Evolutionary conservation across 495 filamentous ascomycete genomes (phyloP), one percentile per base, ranked within the genome.

Genomic region (Cercophora newfieldiana): DNA sequence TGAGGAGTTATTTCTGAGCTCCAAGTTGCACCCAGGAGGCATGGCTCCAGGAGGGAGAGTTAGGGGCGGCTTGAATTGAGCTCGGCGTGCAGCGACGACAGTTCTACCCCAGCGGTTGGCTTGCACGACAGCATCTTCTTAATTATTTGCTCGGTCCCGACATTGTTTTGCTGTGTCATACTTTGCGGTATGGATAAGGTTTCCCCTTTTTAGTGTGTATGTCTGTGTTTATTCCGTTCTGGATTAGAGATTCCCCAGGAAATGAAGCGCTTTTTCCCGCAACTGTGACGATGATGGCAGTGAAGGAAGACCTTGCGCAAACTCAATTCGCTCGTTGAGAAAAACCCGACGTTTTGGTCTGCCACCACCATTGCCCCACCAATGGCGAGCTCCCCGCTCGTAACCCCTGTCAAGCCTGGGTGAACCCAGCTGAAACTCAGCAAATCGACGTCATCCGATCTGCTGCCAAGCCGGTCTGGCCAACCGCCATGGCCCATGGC

Each of bases 1-100:
- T 89, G 88, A 68, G 78, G 57, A 79, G 79, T 49, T 85, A 82
- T 67, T 79, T 79, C 64, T 83, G 74, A 67, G 54, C 22, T n/a
- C n/a, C n/a, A n/a, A n/a, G n/a, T n/a, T n/a, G n/a, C n/a, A n/a
- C n/a, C n/a, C n/a, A n/a, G n/a, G n/a, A n/a, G n/a, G n/a, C n/a
- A n/a, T n/a, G n/a, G n/a, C n/a, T n/a, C n/a, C n/a, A n/a, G n/a
- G n/a, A n/a, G n/a, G n/a, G n/a, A n/a, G n/a, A n/a, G n/a, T n/a
- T n/a, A n/a, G n/a, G n/a, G n/a, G n/a, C n/a, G n/a, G n/a, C n/a
- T n/a, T n/a, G n/a, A n/a, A n/a, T n/a, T n/a, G n/a, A n/a, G n/a
- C n/a, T n/a, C n/a, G n/a, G n/a, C n/a, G n/a, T n/a, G n/a, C n/a
- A n/a, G n/a, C n/a, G n/a, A n/a, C n/a, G n/a, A n/a, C n/a, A n/a